Evolutionary conservation across 805 yeast genomes (phyloP).

Genomic region (Pichia thaimueangensis): DNA sequence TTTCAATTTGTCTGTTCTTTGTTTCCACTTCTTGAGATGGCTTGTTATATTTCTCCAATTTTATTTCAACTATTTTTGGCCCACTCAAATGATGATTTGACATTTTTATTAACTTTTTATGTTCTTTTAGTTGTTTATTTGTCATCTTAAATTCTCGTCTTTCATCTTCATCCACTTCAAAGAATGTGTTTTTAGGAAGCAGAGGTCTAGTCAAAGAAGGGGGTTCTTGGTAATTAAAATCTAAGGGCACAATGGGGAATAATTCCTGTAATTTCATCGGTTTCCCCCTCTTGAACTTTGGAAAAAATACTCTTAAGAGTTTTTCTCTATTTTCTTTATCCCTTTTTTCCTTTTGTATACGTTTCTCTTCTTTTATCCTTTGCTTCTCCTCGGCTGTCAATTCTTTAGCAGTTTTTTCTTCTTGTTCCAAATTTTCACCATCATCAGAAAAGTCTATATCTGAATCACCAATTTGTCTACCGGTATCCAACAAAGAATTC

Average conservation of each 20-base stretch:
- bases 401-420: background rate
- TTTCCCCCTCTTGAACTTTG: constrained; percentile 50
- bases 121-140: constrained; percentile 16
- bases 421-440: constrained; percentile 21
- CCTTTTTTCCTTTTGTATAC: constrained; percentile 18
- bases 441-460: constrained; percentile 24
- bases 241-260: constrained; percentile 53
- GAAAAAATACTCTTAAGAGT: constrained; percentile 47
- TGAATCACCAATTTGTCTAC: constrained; percentile 17
- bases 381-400: constrained; percentile 9
- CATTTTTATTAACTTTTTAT: constrained; percentile 10
- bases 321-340: constrained; percentile 30
- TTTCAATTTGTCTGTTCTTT: constrained; percentile 14
- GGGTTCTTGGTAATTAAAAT: constrained; percentile 49
- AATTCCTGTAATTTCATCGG: constrained; percentile 59
- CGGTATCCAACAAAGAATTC: constrained; percentile 19
- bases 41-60: constrained; percentile 24
- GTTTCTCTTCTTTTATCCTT: constrained; percentile 1
- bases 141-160: constrained; percentile 41
- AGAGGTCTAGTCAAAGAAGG: constrained; percentile 37
- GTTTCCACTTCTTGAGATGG: constrained; percentile 15
- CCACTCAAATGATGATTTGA: constrained; percentile 13
- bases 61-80: constrained; percentile 23
- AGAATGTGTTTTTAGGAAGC: constrained; percentile 50
- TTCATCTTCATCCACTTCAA: constrained; percentile 62